phyloP scores from a whole-genome alignment of 2,329 filamentous ascomycete genomes.

The Boeremia exigua region DNA sequence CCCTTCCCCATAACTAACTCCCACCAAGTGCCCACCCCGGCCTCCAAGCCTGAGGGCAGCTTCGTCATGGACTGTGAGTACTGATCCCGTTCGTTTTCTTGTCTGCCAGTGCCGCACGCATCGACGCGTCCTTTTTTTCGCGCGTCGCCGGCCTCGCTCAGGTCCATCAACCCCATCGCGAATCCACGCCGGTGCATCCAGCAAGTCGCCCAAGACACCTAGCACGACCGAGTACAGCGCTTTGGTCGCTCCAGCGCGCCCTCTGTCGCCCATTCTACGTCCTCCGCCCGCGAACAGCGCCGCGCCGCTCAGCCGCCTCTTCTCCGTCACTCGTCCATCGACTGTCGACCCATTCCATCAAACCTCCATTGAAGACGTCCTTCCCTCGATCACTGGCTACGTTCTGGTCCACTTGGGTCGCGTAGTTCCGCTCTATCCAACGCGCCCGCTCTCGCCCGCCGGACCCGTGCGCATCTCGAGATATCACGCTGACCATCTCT shows the following conservation, averaged over 20 bases:
- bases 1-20: constrained; percentile 38
- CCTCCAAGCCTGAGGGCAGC: constrained; percentile 51
- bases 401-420: constrained; percentile 52
- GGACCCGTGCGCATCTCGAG: constrained; percentile 39
- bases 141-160: constrained; percentile 35
- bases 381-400: constrained; percentile 33
- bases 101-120: constrained; percentile 17
- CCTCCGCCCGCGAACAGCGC: constrained; percentile 29
- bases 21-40: constrained; percentile 37
- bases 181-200: constrained; percentile 41
- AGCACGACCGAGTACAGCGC: constrained; percentile 19
- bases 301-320: constrained; percentile 28
- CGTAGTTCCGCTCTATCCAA: constrained; percentile 48
- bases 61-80: constrained; percentile 67
- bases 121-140: constrained; percentile 25
- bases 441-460: constrained; percentile 43
- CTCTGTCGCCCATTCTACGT: constrained; percentile 20
- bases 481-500: constrained; percentile 52
- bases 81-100: constrained; percentile 41
- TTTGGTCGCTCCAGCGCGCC: constrained; percentile 21
- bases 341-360: constrained; percentile 47
- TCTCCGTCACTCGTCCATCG: constrained; percentile 42
- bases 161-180: constrained; percentile 44
- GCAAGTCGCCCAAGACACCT: constrained; percentile 26
- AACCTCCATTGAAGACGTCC: constrained; percentile 42